Conservation (phyloP, 2,329 filamentous ascomycete species). For the Cylindrodendrum hubeiense region DNA sequence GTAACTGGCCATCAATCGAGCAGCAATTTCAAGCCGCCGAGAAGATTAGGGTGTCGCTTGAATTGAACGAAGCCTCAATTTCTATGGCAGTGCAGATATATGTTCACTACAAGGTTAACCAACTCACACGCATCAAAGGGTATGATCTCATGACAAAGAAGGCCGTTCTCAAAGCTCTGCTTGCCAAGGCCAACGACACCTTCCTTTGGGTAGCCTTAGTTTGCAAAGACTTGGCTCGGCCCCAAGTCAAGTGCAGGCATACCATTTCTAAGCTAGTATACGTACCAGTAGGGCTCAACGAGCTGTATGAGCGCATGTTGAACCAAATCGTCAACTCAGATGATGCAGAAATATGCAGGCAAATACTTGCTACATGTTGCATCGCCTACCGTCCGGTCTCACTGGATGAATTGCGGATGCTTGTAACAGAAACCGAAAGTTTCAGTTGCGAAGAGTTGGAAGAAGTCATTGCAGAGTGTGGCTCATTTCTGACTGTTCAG, state of each 20-base stretch:
- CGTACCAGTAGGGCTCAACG: constrained; percentile 50
- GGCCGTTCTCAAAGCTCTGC: constrained; percentile 33
- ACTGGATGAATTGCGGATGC: constrained; percentile 47
- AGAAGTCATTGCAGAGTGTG: constrained; percentile 49
- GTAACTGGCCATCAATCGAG: constrained; percentile 52
- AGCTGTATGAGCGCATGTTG: constrained; percentile 56
- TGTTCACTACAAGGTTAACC: constrained; percentile 51
- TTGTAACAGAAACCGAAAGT: constrained; percentile 29
- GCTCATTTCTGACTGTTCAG: constrained; percentile 54
- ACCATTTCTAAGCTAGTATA: constrained; percentile 29
- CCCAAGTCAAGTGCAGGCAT: constrained; percentile 10
- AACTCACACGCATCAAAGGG: constrained; percentile 38
- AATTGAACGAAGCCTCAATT: constrained; percentile 51
- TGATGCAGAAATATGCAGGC: constrained; percentile 46
- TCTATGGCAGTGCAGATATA: constrained; percentile 52
- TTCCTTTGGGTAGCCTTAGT: constrained; percentile 46
- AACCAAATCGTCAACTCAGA: constrained; percentile 44
- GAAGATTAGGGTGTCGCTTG: constrained; percentile 48
- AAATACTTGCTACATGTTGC: constrained; percentile 49
- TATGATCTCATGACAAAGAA: constrained; percentile 27
- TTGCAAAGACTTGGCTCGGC: constrained; percentile 30
- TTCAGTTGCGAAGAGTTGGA: constrained; percentile 32
- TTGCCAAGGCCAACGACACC: constrained; percentile 51
- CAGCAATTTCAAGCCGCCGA: constrained; percentile 33
- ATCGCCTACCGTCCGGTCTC: constrained; percentile 52